Percentiles rank a stretch among this genome's conserved stretches.
These are phyloP conservation scores for Mortierella alpina DNA, from an alignment of 192 early-diverging fungal genomes.

Conservation along the genomic window DNA sequence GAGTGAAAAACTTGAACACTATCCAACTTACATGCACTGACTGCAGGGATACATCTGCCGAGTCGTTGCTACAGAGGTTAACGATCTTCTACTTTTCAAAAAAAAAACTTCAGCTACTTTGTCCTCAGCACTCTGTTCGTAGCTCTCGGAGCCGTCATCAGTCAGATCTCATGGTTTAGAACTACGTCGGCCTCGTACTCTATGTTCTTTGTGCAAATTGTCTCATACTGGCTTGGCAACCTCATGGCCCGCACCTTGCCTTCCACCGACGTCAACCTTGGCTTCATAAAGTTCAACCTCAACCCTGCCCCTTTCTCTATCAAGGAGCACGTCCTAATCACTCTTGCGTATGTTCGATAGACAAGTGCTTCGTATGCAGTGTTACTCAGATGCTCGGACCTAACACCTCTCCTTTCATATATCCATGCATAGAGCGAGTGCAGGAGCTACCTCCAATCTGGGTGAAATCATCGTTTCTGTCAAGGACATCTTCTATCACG, in stretches of 20 bases:
- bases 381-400: not conserved
- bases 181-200: conserved; percentile 56
- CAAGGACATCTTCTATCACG: conserved; percentile 58
- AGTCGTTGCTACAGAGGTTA: not conserved
- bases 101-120: conserved; percentile 32
- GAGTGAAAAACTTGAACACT: not conserved
- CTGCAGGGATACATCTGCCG: not conserved
- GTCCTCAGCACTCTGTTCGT: conserved; percentile 51
- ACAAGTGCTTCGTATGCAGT: not conserved
- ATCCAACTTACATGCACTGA: not conserved
- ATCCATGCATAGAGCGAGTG: conserved; percentile 32
- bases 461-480: conserved; percentile 58
- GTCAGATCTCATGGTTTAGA: conserved; percentile 57
- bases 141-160: conserved; percentile 50
- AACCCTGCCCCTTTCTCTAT: conserved; percentile 62
- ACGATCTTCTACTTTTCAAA: not conserved
- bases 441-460: conserved; percentile 52
- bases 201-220: conserved; percentile 57
- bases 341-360: conserved; percentile 43
- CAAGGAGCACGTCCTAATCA: conserved; percentile 63
- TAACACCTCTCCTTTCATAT: not conserved
- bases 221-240: conserved; percentile 55
- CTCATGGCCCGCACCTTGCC: conserved; percentile 47
- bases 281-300: conserved; percentile 50
- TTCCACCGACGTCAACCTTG: conserved; percentile 35